Conservation (phyloP, 2,329 filamentous ascomycete species). For the Curvularia sp. region DNA sequence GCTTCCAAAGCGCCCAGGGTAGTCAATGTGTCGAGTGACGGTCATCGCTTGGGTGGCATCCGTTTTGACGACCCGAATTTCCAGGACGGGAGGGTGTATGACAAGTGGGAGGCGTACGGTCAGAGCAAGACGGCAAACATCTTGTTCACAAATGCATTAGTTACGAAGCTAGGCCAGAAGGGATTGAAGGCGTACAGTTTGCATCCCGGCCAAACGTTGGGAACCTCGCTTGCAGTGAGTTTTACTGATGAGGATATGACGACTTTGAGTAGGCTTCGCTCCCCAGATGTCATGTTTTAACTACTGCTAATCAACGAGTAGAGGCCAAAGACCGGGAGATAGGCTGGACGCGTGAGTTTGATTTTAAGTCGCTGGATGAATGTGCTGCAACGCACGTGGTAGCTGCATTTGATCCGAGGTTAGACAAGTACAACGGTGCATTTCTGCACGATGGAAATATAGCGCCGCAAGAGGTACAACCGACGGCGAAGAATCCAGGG, state of each 20-base stretch:
- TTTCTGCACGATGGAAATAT: constrained; percentile 39
- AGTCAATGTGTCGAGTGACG: constrained; percentile 54
- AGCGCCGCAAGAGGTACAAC: constrained; percentile 18
- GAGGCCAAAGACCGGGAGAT: constrained; percentile 28
- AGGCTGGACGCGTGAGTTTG: constrained; percentile 32
- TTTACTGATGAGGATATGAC: constrained; percentile 32
- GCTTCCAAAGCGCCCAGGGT: constrained; percentile 46
- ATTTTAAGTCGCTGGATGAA: constrained; percentile 38
- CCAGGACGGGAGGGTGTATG: constrained; percentile 51
- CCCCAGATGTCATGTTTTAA: not conserved
- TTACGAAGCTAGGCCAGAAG: constrained; percentile 29
- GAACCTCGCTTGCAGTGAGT: constrained; percentile 33
- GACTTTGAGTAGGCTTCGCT: constrained; percentile 22
- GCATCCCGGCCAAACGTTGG: constrained; percentile 40
- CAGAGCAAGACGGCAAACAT: constrained; percentile 63
- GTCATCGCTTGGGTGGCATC: constrained; percentile 51
- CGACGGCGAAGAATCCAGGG: constrained; percentile 30
- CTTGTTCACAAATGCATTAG: constrained; percentile 36
- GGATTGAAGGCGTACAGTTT: constrained; percentile 39
- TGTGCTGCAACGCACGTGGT: constrained; percentile 43
- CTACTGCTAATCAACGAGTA: constrained; percentile 5
- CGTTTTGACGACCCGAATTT: constrained; percentile 56
- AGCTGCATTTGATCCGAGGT: constrained; percentile 40
- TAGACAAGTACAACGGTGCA: constrained; percentile 36
- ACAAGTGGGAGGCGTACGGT: constrained; percentile 57